Evolutionary conservation across 176 grass and related monocot genomes (phyloP).

Genomic region (Musa beccarii): DNA sequence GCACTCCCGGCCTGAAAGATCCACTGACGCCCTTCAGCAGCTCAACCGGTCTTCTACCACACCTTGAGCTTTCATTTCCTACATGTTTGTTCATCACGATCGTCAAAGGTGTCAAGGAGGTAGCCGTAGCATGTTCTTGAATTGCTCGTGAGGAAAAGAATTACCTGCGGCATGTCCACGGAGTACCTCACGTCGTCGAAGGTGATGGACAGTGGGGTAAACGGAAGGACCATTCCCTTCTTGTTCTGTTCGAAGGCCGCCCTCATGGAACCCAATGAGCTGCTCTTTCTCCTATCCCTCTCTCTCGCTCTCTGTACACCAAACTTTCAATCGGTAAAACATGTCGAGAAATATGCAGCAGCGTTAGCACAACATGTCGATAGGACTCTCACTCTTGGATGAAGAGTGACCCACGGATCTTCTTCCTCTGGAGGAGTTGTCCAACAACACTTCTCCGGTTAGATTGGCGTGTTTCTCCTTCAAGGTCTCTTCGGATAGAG

Average conservation of each 20-base stretch:
- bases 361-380: too few species aligned
- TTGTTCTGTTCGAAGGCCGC: constrained; percentile 26
- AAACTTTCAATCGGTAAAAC: neutral
- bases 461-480: constrained; percentile 51
- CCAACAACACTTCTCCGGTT: constrained; percentile 39
- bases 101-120: too few species aligned
- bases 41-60: constrained; percentile 35
- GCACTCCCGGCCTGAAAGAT: constrained; percentile 71
- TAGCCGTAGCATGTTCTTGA: neutral
- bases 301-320: neutral
- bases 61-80: constrained; percentile 87
- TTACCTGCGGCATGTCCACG: constrained; percentile 76
- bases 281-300: constrained; percentile 7
- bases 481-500: constrained; percentile 50
- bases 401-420: neutral
- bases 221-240: constrained; percentile 88
- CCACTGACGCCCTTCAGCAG: constrained; percentile 64
- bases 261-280: constrained; percentile 18
- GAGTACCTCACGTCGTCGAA: constrained; percentile 73
- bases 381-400: constrained; percentile 4
- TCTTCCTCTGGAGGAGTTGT: constrained; percentile 33
- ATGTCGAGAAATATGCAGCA: too few species aligned
- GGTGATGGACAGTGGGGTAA: constrained; percentile 48
- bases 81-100: constrained; percentile 10
- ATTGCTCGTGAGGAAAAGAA: neutral